Base-by-base conservation (phyloP, 2,329 filamentous ascomycete species). In the Rhytidhysteron rufulum region DNA sequence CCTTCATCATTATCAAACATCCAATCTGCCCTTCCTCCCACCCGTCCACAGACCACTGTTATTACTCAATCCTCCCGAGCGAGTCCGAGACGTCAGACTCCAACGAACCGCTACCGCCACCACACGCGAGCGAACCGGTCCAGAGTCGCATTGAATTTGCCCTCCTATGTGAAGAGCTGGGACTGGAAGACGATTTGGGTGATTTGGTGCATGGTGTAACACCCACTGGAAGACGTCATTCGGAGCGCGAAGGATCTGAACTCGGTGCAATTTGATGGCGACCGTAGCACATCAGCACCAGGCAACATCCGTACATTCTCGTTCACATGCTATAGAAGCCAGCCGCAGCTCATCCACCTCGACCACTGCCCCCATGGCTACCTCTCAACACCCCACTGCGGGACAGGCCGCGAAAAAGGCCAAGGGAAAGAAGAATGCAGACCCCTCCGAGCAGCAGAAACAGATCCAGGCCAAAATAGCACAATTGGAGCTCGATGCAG, bases 381-480 rank as follows among this genome's bases (percentile, higher is more conserved):
- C 69, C 44, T 61, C 69, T 39, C 60, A 62, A 56, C 58, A 67
- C 39, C 69, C 76, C 33, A 69, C 76, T 15, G 66, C 73, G 24
- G 66, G 77, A 34, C 67, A 70, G 35, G 69, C 79, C 41, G 70
- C 72, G 41, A 93, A 89, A 72, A 93, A 93, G 69, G 79, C 75
- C 41, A 95, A 94, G 71, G 80, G 77, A 53, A 95, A 94, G 72
- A 95, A 94, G 70, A 74, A 79, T 8, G 72, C 87, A 49, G 90
- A 95, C 63, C 86, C 88, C 16, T 87, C 81, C 55, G 93, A 97
- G 68, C 89, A 90, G 34, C 88, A 88, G 46, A 94, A 95, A 68
- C 78, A 96, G 49, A 79, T 98, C 37, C 85, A 90, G 48, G 88
- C 90, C 47, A 88, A 94, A 61, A 96, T 98, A 62, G 91, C 89